phyloP scores from a whole-genome alignment of 176 grass and related monocot species.

The Echinochloa phyllopogon region DNA sequence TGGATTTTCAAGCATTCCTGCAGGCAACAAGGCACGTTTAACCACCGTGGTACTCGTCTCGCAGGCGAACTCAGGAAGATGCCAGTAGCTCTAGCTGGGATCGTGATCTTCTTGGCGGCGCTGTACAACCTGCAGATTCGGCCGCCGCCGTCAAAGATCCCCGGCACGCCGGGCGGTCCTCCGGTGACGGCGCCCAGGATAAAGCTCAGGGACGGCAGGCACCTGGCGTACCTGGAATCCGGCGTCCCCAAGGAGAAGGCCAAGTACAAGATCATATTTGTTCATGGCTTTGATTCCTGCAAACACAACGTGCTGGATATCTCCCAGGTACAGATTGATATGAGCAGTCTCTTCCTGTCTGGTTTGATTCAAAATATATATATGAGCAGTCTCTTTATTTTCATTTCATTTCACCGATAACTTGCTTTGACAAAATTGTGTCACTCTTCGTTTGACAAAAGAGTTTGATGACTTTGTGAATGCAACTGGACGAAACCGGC shows the following conservation, averaged over 20 bases:
- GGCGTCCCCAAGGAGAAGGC: slow-evolving; percentile 49
- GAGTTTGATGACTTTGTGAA: neutral
- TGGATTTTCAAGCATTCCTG: too few relatives aligned
- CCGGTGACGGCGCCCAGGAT: slow-evolving; percentile 9
- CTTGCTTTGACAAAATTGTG: neutral
- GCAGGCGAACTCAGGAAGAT: neutral
- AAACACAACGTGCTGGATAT: slow-evolving; percentile 38
- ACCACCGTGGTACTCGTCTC: neutral
- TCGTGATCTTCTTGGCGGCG: neutral
- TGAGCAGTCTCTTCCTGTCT: too few relatives aligned
- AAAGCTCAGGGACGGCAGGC: slow-evolving; percentile 28
- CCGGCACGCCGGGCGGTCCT: slow-evolving; percentile 16
- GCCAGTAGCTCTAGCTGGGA: neutral
- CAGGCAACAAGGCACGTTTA: neutral
- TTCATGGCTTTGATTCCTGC: slow-evolving; percentile 55
- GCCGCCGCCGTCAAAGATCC: slow-evolving; percentile 35
- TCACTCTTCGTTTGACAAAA: neutral
- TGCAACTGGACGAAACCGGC: neutral
- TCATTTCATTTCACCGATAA: neutral
- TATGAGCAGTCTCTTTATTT: too few relatives aligned
- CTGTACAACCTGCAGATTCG: slow-evolving; percentile 14
- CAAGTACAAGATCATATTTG: slow-evolving; percentile 52
- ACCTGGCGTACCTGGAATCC: slow-evolving; percentile 34
- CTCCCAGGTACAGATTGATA: neutral
- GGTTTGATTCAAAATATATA: too few relatives aligned